phyloP scores from a whole-genome alignment of 768 basidiomycete species.

The Psilocybe sp. region DNA sequence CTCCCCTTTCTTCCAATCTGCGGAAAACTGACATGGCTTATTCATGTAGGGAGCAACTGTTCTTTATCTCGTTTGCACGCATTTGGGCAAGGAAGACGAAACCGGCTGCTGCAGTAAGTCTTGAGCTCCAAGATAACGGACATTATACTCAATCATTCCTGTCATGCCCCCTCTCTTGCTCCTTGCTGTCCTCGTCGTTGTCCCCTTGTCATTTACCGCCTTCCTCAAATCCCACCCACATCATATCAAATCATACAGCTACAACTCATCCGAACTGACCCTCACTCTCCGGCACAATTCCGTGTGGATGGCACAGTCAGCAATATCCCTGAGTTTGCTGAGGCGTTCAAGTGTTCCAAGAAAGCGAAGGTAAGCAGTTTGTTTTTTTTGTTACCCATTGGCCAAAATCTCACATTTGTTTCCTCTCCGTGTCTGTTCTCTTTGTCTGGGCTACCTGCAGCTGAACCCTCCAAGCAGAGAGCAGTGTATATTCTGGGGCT shows the following conservation, averaged over 20 bases:
- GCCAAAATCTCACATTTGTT: not conserved
- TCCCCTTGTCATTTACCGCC: too few species aligned
- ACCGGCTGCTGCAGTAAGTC: constrained; percentile 66
- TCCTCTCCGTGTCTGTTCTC: too few species aligned
- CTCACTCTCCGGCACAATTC: constrained; percentile 82
- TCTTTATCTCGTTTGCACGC: constrained; percentile 88
- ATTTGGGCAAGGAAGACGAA: constrained; percentile 87
- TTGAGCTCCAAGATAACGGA: not conserved
- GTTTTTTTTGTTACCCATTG: not conserved
- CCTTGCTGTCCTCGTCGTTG: too few species aligned
- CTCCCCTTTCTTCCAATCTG: too few species aligned
- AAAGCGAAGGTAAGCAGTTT: constrained; percentile 61
- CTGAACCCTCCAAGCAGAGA: constrained; percentile 81
- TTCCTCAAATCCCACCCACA: too few species aligned
- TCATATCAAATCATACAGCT: constrained; percentile 36
- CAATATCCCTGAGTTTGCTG: constrained; percentile 86
- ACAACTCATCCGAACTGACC: constrained; percentile 80
- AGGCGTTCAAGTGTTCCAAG: constrained; percentile 79
- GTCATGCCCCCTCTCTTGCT: not conserved
- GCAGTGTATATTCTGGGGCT: constrained; percentile 75
- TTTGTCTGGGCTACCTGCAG: constrained; percentile 28
- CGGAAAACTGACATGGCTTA: too few species aligned
- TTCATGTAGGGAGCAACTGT: constrained; percentile 75
- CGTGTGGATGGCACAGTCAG: constrained; percentile 84
- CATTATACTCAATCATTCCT: not conserved